Conservation (phyloP, 768 basidiomycete species). For the Peribolospora baueri region DNA sequence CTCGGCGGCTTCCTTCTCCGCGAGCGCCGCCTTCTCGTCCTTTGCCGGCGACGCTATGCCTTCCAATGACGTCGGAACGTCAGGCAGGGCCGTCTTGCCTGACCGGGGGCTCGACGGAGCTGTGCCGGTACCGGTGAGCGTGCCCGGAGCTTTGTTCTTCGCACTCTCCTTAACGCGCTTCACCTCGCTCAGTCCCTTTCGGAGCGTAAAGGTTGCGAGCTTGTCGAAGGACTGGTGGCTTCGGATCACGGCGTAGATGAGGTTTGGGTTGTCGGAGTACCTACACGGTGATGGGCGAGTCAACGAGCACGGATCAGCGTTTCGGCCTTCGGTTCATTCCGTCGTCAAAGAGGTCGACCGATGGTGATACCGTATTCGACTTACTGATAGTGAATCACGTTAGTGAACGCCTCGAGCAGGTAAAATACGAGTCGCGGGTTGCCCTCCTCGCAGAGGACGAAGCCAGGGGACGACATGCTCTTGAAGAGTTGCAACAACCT, state of each 20-base stretch:
- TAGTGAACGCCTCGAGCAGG: constrained; percentile 66
- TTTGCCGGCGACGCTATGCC: neutral
- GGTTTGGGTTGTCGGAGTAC: constrained; percentile 47
- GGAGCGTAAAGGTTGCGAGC: constrained; percentile 72
- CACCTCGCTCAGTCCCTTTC: constrained; percentile 63
- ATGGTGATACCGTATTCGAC: constrained; percentile 12
- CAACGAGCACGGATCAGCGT: too few species aligned
- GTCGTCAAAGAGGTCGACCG: neutral
- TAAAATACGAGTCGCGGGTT: constrained; percentile 76
- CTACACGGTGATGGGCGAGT: neutral
- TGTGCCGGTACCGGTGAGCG: too few species aligned
- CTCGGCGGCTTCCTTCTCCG: constrained; percentile 18
- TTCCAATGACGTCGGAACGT: neutral
- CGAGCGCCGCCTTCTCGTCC: constrained; percentile 40
- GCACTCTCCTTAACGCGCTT: constrained; percentile 25
- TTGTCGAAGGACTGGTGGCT: constrained; percentile 68
- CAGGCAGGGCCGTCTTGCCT: too few species aligned
- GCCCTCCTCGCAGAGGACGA: constrained; percentile 78
- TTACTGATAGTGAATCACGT: constrained; percentile 50
- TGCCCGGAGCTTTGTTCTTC: constrained; percentile 7
- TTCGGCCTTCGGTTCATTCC: neutral
- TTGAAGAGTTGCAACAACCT: constrained; percentile 68
- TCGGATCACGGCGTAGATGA: constrained; percentile 63
- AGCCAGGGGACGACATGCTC: constrained; percentile 70
- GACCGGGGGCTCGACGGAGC: too few species aligned